Conservation (phyloP, 73 alveolate genomes). For the Paramecium tetraurelia region DNA sequence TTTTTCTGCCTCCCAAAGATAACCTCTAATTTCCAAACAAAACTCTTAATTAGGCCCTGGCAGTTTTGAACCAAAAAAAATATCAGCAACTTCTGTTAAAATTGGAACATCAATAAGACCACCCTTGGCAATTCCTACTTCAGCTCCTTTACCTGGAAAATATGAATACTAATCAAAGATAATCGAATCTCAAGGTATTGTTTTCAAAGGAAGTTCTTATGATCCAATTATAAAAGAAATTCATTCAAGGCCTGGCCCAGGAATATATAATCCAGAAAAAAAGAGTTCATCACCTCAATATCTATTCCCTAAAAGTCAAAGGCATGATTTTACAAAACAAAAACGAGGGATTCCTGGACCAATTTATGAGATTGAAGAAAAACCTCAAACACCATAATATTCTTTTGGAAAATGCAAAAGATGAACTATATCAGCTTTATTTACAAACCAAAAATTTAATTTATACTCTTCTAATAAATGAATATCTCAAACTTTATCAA, state of each 20-base stretch:
- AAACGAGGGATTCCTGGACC: constrained; percentile 45
- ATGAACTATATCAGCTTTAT: not conserved
- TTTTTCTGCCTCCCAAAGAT: not conserved
- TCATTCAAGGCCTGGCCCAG: constrained; percentile 28
- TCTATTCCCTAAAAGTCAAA: not conserved
- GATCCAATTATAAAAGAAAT: constrained; percentile 1
- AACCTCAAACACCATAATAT: not conserved
- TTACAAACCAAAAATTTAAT: not conserved
- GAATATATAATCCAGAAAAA: not conserved
- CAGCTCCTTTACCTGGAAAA: constrained; percentile 22
- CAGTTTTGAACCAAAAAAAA: not conserved
- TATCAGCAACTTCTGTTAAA: not conserved
- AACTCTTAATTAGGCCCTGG: not conserved
- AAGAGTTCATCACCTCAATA: not conserved
- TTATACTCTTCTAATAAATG: not conserved
- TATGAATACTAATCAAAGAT: constrained; percentile 34
- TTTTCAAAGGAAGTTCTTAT: constrained; percentile 2
- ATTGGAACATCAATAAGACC: constrained; percentile 41
- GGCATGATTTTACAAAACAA: constrained; percentile 29
- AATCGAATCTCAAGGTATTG: constrained; percentile 26
- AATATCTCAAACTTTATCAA: not conserved
- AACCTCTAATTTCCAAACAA: not conserved
- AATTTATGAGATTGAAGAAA: not conserved
- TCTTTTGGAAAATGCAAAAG: not conserved
- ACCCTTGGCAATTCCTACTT: not conserved